Evolutionary conservation across 208 protist species (phyloP).

Genomic region (Trypanosoma cruzi): DNA sequence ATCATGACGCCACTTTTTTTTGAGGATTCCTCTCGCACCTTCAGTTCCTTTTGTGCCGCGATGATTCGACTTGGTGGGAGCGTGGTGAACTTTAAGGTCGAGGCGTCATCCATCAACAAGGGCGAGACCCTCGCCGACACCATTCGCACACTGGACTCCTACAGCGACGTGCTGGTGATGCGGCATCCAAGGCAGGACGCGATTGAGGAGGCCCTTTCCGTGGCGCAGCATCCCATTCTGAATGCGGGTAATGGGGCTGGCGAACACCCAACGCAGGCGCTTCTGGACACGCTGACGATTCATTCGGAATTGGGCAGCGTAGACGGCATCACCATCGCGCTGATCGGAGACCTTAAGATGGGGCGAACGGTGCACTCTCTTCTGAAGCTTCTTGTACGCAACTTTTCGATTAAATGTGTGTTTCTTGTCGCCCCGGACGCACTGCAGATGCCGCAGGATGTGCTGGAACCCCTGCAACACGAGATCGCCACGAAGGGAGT

Average conservation of each 20-base stretch:
- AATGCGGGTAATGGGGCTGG: conserved; percentile 97
- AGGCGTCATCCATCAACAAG: conserved; percentile 82
- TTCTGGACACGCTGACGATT: conserved; percentile 98
- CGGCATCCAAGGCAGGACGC: conserved; percentile 94
- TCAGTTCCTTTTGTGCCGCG: conserved; percentile 80
- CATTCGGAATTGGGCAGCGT: conserved; percentile 91
- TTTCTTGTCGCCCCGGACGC: conserved; percentile 90
- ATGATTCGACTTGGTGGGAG: conserved; percentile 84
- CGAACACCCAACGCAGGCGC: conserved; percentile 98
- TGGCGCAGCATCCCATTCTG: conserved; percentile 89
- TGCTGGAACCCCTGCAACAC: conserved; percentile 60
- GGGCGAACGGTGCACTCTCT: conserved; percentile 98
- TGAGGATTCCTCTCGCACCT: conserved; percentile 82
- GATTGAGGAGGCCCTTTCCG: conserved; percentile 60
- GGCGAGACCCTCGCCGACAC: conserved; percentile 88
- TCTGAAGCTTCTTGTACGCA: conserved; percentile 89
- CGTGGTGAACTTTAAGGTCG: conserved; percentile 84
- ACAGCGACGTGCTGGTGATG: conserved; percentile 96
- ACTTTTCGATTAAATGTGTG: conserved; percentile 81
- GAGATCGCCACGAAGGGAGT: conserved; percentile 52
- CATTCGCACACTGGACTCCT: conserved; percentile 82
- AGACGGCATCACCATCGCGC: conserved; percentile 93
- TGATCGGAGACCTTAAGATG: conserved; percentile 98
- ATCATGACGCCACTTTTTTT: conserved; percentile 90
- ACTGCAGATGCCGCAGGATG: conserved; percentile 90